Base-by-base conservation (phyloP, 83 land plant genomes). In the Thuja plicata region DNA sequence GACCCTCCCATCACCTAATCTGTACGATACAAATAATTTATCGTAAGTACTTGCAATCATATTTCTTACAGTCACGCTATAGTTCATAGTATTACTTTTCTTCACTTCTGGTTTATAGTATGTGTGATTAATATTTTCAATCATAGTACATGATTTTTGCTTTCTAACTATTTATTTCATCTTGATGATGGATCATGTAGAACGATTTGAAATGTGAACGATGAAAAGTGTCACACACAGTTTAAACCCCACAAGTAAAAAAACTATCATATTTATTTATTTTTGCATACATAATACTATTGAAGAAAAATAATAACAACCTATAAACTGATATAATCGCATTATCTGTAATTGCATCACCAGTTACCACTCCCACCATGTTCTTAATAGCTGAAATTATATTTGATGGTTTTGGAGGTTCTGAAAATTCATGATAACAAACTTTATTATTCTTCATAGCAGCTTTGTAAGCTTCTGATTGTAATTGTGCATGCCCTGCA, bases 391-490 rank as follows among this genome's bases (percentile, higher is more conserved):
- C 92, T 38, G 17, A 92, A 35, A 88, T 92, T 78, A 62, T 24
- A 83, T 90, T 93, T 15, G 89, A 91, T 17, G 89, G 87, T 17
- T 87, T 89, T 34, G 97, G 97, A 30, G 86, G 89, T 30, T 90
- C 93, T n/a, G 96, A 92, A 91, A 95, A 96, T 80, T 96, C 97
- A 7, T 95, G 92, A 89, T 89, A 95, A 86, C 91, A 92, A 38
- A 94, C 30, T 57, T 89, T 92, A 3, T 90, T 52, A 86, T 89
- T 91, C 50, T 85, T 89, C 86, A 21, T 92, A 50, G 97, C 97
- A 12, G 95, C 90, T 80, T 92, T 94, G 87, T 95, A 96, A 11
- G 97, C 97, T 34, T 96, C 94, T 2, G 97, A 94, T 46, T 96
- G 90, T 27, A 96, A 79, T 80, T 95, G 97, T 13, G 95, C 92